A percentile compares a stretch with the other conserved stretches of the same genome.
Evolutionary conservation across 1,139 yeast genomes (phyloP).

Genomic region (Saccharomyces hybrid): DNA sequence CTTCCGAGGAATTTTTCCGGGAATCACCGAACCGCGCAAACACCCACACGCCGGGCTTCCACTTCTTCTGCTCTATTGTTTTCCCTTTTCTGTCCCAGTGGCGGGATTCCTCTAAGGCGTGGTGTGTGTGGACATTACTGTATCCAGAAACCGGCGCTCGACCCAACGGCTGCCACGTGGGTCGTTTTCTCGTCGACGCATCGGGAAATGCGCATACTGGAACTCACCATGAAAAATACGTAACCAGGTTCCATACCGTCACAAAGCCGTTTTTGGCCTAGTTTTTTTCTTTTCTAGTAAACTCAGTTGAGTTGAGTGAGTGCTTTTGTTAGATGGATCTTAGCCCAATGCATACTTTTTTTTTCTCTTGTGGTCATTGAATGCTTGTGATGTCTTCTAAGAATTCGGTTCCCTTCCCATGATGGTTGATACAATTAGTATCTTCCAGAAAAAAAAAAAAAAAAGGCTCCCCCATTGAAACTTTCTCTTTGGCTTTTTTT

Average conservation of each 20-base stretch:
- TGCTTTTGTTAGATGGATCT: neutral
- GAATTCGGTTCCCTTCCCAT: neutral
- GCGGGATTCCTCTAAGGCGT: neutral
- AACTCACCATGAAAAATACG: neutral
- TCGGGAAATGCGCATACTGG: neutral
- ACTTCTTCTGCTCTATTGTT: neutral
- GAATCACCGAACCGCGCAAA: neutral
- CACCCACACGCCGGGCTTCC: neutral
- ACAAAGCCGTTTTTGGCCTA: neutral
- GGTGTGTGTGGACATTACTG: neutral
- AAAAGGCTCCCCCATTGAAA: neutral
- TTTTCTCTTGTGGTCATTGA: neutral
- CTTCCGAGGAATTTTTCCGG: neutral
- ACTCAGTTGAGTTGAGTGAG: constrained; percentile 1
- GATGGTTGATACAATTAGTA: neutral
- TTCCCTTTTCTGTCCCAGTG: neutral
- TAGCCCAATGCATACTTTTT: neutral
- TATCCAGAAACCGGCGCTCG: neutral
- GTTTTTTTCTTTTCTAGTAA: neutral
- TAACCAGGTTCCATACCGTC: neutral
- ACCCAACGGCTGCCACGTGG: neutral
- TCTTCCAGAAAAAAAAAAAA: neutral
- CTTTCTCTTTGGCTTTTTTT: neutral
- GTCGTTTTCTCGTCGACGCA: neutral
- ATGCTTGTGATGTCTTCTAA: neutral